A percentile compares a stretch with the other conserved stretches of the same genome.
Conservation (phyloP, 148 eudicot species). For the Nepenthes mirabilis region DNA sequence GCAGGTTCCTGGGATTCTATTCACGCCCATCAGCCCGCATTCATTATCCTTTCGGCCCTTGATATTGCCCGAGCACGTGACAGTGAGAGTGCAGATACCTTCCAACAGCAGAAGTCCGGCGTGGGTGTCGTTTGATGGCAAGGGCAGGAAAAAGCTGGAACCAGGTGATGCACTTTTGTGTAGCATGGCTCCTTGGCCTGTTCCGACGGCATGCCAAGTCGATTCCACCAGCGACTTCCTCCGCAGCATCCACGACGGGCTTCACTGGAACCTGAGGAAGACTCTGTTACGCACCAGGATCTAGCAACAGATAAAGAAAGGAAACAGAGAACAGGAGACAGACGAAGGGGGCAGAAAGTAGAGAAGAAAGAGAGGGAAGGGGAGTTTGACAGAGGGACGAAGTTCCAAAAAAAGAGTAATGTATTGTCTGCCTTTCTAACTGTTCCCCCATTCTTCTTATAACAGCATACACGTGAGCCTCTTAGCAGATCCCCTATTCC, state of each 20-base stretch:
- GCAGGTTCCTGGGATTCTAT: conserved; percentile 89
- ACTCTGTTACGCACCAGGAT: conserved; percentile 21
- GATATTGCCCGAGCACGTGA: conserved; percentile 64
- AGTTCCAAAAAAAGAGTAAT: too few relatives aligned
- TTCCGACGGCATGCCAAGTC: conserved; percentile 76
- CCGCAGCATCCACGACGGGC: conserved; percentile 85
- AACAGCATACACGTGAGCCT: too few relatives aligned
- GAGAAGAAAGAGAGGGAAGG: too few relatives aligned
- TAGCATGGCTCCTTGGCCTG: conserved; percentile 97
- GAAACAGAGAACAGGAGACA: too few relatives aligned
- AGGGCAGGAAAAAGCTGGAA: conserved; percentile 42
- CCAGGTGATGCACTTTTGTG: conserved; percentile 83
- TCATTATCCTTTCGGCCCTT: conserved; percentile 77
- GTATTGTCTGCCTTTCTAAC: too few relatives aligned
- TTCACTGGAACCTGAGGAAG: conserved; percentile 95
- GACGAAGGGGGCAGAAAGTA: too few relatives aligned
- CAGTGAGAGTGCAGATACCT: conserved; percentile 57
- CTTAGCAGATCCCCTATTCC: too few relatives aligned
- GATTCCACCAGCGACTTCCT: conserved; percentile 84
- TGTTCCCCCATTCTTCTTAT: too few relatives aligned
- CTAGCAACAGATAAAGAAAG: too few relatives aligned
- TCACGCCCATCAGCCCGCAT: conserved; percentile 76
- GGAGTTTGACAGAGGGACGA: too few relatives aligned
- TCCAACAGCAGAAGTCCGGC: conserved; percentile 67
- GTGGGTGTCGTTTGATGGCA: conserved; percentile 76